These are phyloP conservation scores for Cornus florida DNA, from an alignment of 148 eudicot species.

Conservation along the genomic window DNA sequence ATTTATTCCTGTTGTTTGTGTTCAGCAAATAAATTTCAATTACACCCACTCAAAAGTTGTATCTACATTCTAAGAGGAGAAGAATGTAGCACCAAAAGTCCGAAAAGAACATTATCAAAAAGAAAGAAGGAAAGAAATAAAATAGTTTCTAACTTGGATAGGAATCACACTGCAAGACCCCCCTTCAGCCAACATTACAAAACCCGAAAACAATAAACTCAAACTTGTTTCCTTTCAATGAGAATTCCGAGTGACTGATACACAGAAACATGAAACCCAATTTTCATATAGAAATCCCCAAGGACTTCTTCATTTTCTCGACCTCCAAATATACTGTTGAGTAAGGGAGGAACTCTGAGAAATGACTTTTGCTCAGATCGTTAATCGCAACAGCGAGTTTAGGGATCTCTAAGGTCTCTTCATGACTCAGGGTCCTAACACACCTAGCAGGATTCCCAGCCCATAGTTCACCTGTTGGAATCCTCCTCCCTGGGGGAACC, in stretches of 20 bases:
- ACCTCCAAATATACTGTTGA: conserved; percentile 94
- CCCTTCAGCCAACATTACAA: too few relatives aligned
- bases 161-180: too few relatives aligned
- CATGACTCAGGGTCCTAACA: conserved; percentile 85
- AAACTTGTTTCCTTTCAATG: conserved; percentile 20
- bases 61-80: too few relatives aligned
- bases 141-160: too few relatives aligned
- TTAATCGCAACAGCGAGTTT: conserved; percentile 94
- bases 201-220: too few relatives aligned
- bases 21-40: too few relatives aligned
- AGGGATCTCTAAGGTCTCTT: conserved; percentile 94
- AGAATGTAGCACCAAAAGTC: too few relatives aligned
- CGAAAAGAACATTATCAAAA: too few relatives aligned
- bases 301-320: conserved; percentile 80
- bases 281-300: conserved; percentile 64
- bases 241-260: conserved; percentile 5
- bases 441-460: conserved; percentile 98
- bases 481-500: conserved; percentile 94
- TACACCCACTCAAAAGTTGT: too few relatives aligned
- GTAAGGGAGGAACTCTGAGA: conserved; percentile 86
- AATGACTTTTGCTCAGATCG: conserved; percentile 73
- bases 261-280: conserved; percentile 8
- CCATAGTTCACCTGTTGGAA: conserved; percentile 97
- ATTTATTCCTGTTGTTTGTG: too few relatives aligned
- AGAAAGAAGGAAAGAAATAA: too few relatives aligned